Evolutionary conservation across 805 yeast species (phyloP), one percentile per base, ranked within the genome.

Genomic region (Torulaspora delbrueckii): DNA sequence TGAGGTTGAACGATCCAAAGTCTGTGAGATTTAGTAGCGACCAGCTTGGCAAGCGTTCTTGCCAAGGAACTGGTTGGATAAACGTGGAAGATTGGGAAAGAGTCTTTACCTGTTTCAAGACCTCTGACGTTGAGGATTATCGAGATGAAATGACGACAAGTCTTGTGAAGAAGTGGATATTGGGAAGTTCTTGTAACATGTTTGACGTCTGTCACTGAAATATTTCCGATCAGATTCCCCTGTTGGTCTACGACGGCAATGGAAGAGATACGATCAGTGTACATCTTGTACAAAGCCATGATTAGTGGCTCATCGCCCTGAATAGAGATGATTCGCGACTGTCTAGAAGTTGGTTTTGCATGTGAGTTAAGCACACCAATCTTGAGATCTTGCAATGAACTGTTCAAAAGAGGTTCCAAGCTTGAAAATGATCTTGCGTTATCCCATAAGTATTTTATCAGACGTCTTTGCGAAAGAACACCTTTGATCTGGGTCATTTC

Each of bases 11-110:
- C 90, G 39, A 86, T 80, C 93, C 93, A 85, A 45, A 86, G 69
- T 63, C 99, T 77, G 68, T 91, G 99, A 2, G 96, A 79, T 65
- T 84, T 83, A 1, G 99, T 91, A 5, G 99, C 98, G 10, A 91
- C 98, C 55, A 91, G 72, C 65, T 93, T 91, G 27, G 98, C 98
- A 59, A 93, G 77, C 7, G 95, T 88, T 64, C 96, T 78, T 27
- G 88, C 95, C 41, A 93, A 73, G 0, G 93, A 82, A 8, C 95
- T 80, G 33, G 77, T 75, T 50, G 80, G 78, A 51, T 86, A 83
- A 22, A 91, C 96, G 64, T 91, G 96, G 75, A 91, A 91, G 33
- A 93, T 91, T 13, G 99, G 99, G 74, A 84, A 91, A 34, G 95
- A 88, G 70, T 91, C 99, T 66, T 90, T 89, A 61, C 89, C 90